Evolutionary conservation across 2,329 filamentous ascomycete genomes (phyloP).

Genomic region (Coniochaeta pulveracea): DNA sequence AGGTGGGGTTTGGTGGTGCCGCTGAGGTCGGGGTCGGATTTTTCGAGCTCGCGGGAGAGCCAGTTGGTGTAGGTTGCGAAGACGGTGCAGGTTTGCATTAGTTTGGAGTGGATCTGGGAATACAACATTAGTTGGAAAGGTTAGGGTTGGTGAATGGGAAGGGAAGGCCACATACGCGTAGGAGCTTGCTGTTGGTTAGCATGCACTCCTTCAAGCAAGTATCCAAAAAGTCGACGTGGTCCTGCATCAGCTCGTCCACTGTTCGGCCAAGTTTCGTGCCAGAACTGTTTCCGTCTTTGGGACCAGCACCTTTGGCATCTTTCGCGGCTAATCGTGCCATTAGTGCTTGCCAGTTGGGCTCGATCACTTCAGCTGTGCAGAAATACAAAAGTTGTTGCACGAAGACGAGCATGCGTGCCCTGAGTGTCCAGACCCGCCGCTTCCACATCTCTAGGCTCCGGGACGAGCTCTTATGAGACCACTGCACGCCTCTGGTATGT

Average conservation of each 20-base stretch:
- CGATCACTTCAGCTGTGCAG: slow-evolving; percentile 92
- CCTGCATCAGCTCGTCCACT: slow-evolving; percentile 96
- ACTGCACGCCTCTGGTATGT: slow-evolving; percentile 69
- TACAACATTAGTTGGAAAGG: background rate
- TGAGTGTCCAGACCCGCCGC: slow-evolving; percentile 77
- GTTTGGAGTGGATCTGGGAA: slow-evolving; percentile 88
- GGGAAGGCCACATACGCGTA: slow-evolving; percentile 52
- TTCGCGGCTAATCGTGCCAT: slow-evolving; percentile 64
- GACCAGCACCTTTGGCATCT: slow-evolving; percentile 15
- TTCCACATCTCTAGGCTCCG: slow-evolving; percentile 82
- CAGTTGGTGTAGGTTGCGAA: slow-evolving; percentile 86
- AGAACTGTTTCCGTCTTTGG: slow-evolving; percentile 4
- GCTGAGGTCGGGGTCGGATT: slow-evolving; percentile 69
- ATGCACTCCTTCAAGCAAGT: slow-evolving; percentile 98
- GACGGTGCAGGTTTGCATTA: slow-evolving; percentile 91
- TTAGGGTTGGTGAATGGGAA: slow-evolving; percentile 9
- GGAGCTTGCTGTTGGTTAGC: slow-evolving; percentile 90
- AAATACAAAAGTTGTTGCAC: slow-evolving; percentile 96
- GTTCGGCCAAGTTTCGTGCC: slow-evolving; percentile 43
- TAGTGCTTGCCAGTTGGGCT: slow-evolving; percentile 91
- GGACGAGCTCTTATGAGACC: slow-evolving; percentile 70
- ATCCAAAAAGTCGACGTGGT: slow-evolving; percentile 95
- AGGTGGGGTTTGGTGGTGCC: slow-evolving; percentile 42
- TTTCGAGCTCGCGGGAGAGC: slow-evolving; percentile 73
- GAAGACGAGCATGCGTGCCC: slow-evolving; percentile 91